Base-by-base conservation (phyloP, 2,329 filamentous ascomycete species). In the Clonostachys rhizophaga region DNA sequence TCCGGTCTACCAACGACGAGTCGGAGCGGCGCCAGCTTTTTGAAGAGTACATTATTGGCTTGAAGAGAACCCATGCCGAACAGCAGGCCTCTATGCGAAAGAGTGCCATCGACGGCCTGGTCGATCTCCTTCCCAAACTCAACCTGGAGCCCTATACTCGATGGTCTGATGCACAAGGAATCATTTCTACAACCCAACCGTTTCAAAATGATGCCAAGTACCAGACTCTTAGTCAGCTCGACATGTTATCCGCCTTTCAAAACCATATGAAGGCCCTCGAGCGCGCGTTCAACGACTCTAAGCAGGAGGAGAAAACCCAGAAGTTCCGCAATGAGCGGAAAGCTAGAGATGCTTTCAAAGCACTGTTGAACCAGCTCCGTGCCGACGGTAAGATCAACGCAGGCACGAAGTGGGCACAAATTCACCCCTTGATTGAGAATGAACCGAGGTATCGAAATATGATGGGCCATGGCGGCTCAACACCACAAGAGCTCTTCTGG, bases 181-280 rank as follows among this genome's bases (percentile, higher is more conserved):
- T 88, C 58, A 87, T 99, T 57, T 83, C 89, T 60, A 81, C 82
- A 46, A 89, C 87, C 62, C 78, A 85, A 52, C 84, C 82, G 53
- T 91, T 95, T 64, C 83, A 89, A 66, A 78, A 76, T 63, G 89
- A 95, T 57, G 83, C 88, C 61, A 94, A 89, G 72, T 96, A 95
- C 73, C 83, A 89, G 67, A 74, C 84, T 59, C 81, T 99, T 57
- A 91, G 77, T 70, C 90, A 91, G 63, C 87, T 89, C 69, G 94
- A 99, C 67, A 83, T 97, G 63, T 78, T 99, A 70, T 91, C 83
- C 60, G 87, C 88, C 50, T 99, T 97, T 67, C 91, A 97, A 70
- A 90, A 87, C 60, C 92, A 97, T 63, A 94, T 97, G 74, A 96
- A 95, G 69, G 79, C 85, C 49, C 78, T 97, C 54, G 94, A 99